Base-by-base conservation (phyloP, 805 yeast species). In the Hanseniaspora occidentalis region DNA sequence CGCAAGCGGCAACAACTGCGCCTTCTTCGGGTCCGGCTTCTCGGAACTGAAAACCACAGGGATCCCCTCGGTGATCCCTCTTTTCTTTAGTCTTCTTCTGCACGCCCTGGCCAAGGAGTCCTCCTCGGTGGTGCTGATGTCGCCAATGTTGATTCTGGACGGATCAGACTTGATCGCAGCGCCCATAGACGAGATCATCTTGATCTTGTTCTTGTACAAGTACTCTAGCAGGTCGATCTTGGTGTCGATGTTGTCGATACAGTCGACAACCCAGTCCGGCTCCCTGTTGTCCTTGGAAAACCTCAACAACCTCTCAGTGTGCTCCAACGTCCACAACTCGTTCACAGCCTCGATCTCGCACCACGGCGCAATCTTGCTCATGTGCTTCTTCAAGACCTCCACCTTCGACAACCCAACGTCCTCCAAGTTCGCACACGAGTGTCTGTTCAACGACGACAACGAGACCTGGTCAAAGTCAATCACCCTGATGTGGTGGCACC, bases 121-220 rank as follows among this genome's bases (percentile, higher is more conserved):
- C 60, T 92, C 99, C 52, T 83, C 89, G 0, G 98, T 84, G 39
- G 73, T 74, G 25, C 94, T 78, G 40, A 92, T 75, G 60, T 92
- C 99, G 25, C 86, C 86, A 33, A 92, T 71, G 55, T 85, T 83
- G 43, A 92, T 75, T 52, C 97, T 69, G 2, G 96, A 80, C 10
- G 97, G 94, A 56, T 92, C 99, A 39, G 94, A 80, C 58, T 92
- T 92, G 50, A 95, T 81, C 4, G 96, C 95, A 1, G 99, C 97
- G 21, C 99, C 99, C 77, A 94, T 94, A 1, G 96, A 83, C 4
- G 94, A 78, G 31, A 92, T 72, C 24, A 86, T 81, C n/a, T 73
- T 74, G 25, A 89, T 56, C 1, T 68, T 58, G 35, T 75, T 62
- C 14, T 69, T 66, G 54, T 77, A 65, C 48, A 94, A 79, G 60